phyloP scores from a whole-genome alignment of 2,329 filamentous ascomycete genomes.

The Neoarthrinium moseri region DNA sequence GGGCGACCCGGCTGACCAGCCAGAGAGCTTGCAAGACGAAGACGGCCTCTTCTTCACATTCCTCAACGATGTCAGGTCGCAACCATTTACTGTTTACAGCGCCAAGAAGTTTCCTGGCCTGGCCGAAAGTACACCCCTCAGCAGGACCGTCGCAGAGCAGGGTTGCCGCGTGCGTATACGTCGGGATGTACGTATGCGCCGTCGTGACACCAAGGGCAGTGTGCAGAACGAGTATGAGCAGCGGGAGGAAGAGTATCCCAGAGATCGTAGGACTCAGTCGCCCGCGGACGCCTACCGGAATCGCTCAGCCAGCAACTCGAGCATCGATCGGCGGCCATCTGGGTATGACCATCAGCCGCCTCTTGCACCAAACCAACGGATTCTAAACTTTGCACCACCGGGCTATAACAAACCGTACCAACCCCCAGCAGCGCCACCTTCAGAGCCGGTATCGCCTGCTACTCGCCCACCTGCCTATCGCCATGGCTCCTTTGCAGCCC shows the following conservation, averaged over 20 bases:
- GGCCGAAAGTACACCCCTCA: conserved; percentile 83
- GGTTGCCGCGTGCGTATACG: conserved; percentile 95
- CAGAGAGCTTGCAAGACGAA: conserved; percentile 31
- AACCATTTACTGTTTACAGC: conserved; percentile 85
- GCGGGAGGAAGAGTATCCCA: conserved; percentile 58
- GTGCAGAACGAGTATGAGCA: conserved; percentile 48
- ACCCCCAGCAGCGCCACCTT: conserved; percentile 3
- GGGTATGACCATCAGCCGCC: conserved; percentile 24
- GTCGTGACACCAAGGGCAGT: conserved; percentile 69
- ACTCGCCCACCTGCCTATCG: conserved; percentile 17
- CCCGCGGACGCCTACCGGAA: conserved; percentile 28
- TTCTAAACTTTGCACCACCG: conserved; percentile 1
- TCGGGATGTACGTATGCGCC: conserved; percentile 89
- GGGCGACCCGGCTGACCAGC: conserved; percentile 39
- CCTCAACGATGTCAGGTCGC: conserved; percentile 85
- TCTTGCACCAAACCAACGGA: conserved; percentile 16
- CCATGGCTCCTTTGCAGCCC: conserved; percentile 15
- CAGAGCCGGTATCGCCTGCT: conserved; percentile 10
- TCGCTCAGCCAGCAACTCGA: conserved; percentile 29
- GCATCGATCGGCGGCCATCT: conserved; percentile 28
- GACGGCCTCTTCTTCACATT: conserved; percentile 67
- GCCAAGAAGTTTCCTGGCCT: conserved; percentile 98
- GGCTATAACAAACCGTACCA: conserved; percentile 10
- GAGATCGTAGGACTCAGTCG: conserved; percentile 26
- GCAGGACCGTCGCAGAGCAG: conserved; percentile 90